phyloP scores from a whole-genome alignment of 495 filamentous ascomycete genomes.

The Neurospora sp. region DNA sequence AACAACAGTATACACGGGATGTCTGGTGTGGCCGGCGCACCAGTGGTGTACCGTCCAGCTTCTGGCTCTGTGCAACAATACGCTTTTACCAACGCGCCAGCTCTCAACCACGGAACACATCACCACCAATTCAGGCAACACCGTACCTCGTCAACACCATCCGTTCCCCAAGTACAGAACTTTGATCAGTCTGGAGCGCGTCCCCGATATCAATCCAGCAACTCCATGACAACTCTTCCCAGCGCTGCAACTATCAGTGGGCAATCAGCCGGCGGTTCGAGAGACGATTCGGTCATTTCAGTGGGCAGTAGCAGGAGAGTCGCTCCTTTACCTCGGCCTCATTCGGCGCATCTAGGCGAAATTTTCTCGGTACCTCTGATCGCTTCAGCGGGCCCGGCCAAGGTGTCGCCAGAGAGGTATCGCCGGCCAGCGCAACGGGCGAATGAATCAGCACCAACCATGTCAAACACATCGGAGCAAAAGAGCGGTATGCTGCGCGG shows the following conservation, averaged over 20 bases:
- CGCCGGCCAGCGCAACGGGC: conserved; percentile 36
- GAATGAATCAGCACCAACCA: conserved; percentile 25
- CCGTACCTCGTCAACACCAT: conserved; percentile 56
- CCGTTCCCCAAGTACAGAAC: conserved; percentile 43
- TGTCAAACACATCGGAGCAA: conserved; percentile 16
- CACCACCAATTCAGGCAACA: conserved; percentile 62
- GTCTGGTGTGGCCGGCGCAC: conserved; percentile 34
- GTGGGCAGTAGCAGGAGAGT: conserved; percentile 15
- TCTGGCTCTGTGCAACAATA: conserved; percentile 71
- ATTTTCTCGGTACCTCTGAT: conserved; percentile 25
- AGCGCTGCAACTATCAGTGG: conserved; percentile 15
- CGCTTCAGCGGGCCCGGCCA: conserved; percentile 26
- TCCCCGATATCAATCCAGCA: conserved; percentile 48
- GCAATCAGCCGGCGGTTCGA: conserved; percentile 8
- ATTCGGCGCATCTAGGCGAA: conserved; percentile 19
- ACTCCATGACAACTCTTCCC: conserved; percentile 39
- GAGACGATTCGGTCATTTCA: conserved; percentile 24
- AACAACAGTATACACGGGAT: conserved; percentile 53
- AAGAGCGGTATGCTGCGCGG: conserved; percentile 13
- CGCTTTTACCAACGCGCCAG: conserved; percentile 71
- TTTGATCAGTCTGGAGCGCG: conserved; percentile 38
- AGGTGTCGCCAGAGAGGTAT: conserved; percentile 44
- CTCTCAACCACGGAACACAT: conserved; percentile 45
- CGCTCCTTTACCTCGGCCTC: conserved; percentile 21
- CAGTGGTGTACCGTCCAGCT: conserved; percentile 59